These are phyloP conservation scores for Pinus tabuliformis DNA, from an alignment of 75 land plant species.

Conservation along the genomic window DNA sequence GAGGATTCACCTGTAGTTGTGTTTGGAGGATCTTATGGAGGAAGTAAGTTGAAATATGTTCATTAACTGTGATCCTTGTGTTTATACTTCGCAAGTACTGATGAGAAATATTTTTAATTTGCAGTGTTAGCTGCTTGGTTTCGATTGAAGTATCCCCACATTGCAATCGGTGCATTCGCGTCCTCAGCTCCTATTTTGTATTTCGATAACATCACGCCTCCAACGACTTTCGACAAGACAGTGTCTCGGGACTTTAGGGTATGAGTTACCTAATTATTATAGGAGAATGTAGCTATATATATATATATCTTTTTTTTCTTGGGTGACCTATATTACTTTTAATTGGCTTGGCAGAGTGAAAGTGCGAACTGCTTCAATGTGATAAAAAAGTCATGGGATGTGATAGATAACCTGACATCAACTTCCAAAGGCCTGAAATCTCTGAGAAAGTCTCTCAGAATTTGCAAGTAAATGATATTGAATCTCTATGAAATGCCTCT, in stretches of 20 bases:
- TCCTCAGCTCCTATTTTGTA: conserved; percentile 83
- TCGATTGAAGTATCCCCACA: conserved; percentile 84
- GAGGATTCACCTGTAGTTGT: conserved; percentile 73
- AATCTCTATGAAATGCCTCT: no score
- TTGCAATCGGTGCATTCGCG: conserved; percentile 79
- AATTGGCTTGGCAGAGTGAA: not conserved
- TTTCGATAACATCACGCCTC: conserved; percentile 54
- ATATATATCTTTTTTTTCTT: no score
- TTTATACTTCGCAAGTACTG: not conserved
- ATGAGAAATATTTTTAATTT: not conserved
- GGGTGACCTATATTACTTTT: no score
- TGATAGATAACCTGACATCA: conserved; percentile 18
- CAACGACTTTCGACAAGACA: conserved; percentile 42
- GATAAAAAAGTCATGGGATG: conserved; percentile 56
- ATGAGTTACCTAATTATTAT: not conserved
- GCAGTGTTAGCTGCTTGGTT: conserved; percentile 90
- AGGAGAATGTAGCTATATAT: not conserved
- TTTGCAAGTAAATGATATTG: conserved; percentile 42
- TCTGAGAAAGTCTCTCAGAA: conserved; percentile 34
- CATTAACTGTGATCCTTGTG: not conserved
- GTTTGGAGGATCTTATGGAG: conserved; percentile 94
- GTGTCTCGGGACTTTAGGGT: conserved; percentile 70
- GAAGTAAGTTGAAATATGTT: conserved; percentile 54
- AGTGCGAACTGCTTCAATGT: conserved; percentile 52
- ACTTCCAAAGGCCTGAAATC: conserved; percentile 34